Evolutionary conservation across 305 asterid species (phyloP).

Genomic region (Fraxinus greggii): DNA sequence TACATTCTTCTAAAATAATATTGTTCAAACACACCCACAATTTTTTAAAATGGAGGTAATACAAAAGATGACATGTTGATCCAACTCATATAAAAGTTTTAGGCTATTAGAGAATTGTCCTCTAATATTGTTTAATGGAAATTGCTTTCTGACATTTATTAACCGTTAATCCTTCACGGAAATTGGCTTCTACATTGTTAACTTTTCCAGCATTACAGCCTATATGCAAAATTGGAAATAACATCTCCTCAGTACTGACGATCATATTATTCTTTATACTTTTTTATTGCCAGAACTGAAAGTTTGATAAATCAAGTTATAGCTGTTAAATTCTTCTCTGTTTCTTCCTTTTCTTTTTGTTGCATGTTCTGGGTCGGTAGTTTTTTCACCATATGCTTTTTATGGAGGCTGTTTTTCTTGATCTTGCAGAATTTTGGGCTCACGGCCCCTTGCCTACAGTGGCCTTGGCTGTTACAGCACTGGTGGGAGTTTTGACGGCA

Average conservation of each 20-base stretch:
- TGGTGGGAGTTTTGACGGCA: slow-evolving; percentile 75
- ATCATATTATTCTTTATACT: not conserved
- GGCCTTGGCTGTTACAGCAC: slow-evolving; percentile 62
- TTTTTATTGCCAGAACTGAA: not conserved
- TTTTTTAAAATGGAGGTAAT: not conserved
- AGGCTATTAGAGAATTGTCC: not conserved
- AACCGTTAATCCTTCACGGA: not conserved
- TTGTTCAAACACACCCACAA: no score
- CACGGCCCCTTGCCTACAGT: slow-evolving; percentile 60
- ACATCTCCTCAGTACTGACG: not conserved
- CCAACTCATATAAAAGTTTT: not conserved
- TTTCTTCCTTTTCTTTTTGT: not conserved
- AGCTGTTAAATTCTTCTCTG: not conserved
- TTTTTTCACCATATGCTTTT: not conserved
- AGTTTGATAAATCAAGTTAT: not conserved
- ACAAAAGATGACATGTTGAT: not conserved
- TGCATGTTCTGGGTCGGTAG: not conserved
- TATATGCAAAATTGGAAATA: not conserved
- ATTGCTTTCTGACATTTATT: not conserved
- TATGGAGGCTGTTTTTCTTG: not conserved
- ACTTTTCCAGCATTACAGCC: not conserved
- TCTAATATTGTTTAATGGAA: not conserved
- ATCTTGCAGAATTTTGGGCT: slow-evolving; percentile 66
- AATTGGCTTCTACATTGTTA: not conserved
- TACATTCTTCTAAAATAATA: no score